Evolutionary conservation across 2,329 filamentous ascomycete genomes (phyloP), one percentile per base, ranked within the genome.

Genomic region (Fusarium transvaalense): DNA sequence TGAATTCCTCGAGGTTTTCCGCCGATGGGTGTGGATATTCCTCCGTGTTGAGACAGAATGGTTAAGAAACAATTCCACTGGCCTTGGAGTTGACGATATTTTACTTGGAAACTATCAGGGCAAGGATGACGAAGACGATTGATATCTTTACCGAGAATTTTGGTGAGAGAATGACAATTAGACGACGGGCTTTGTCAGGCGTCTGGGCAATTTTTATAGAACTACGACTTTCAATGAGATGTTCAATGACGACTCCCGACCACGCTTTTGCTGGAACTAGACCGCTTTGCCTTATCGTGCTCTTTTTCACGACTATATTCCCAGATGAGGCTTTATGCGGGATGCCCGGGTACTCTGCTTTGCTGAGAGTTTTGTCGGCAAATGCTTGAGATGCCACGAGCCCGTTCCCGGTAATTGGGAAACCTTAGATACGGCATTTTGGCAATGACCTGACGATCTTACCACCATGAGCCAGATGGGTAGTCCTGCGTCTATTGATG

Each of bases 11-110:
- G 96, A 99, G 81, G 92, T 98, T 19, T 85, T 93, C 45, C 87
- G 96, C 47, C 86, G 96, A 59, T 98, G 95, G 94, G 86, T 98
- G 64, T 99, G 96, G 96, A 93, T 97, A 59, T 98, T 97, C 80
- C 93, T 98, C 80, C 88, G 96, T 12, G 90, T 97, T 39, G 96
- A 99, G 83, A 94, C 93, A 23, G 96, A 99, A 82, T 97, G 92
- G 92, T 87, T 93, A 79, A 83, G 89, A 80, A 85, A 80, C 69
- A 82, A 80, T 15, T 78, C 79, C 19, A 76, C 77, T 78, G 79
- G 89, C 77, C 68, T 89, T 78, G 77, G 85, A 75, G 73, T 86
- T 77, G 90, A 93, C 71, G 92, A 94, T 76, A 89, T 97, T 55
- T 81, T 95, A 51, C 83, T 97, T 34, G 90, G 90, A 14, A 90